Conservation (phyloP, 176 grass and related monocot species). For the Urochloa ruziziensis region DNA sequence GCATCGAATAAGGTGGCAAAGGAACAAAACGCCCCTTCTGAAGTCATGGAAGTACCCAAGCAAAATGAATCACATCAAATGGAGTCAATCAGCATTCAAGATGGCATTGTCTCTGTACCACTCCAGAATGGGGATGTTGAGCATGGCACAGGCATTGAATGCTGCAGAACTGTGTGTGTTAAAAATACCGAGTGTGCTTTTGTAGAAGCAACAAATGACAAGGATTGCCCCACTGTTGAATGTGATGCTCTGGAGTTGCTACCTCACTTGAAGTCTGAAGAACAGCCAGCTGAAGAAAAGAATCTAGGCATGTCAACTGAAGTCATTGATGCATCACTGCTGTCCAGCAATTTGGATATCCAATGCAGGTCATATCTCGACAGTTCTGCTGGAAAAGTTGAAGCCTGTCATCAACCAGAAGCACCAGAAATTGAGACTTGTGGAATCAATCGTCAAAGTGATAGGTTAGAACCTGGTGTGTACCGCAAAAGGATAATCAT, state of each 20-base stretch:
- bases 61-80: conserved; percentile 43
- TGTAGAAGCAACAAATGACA: conserved; percentile 40
- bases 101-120: conserved; percentile 25
- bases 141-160: conserved; percentile 17
- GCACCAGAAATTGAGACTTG: conserved; percentile 27
- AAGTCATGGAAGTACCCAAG: conserved; percentile 43
- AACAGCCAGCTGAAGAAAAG: conserved; percentile 28
- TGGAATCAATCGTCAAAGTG: conserved; percentile 24
- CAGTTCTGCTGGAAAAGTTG: conserved; percentile 33
- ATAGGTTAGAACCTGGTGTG: conserved; percentile 32
- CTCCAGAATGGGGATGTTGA: conserved; percentile 34
- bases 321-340: conserved; percentile 25
- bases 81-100: conserved; percentile 33
- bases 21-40: conserved; percentile 9
- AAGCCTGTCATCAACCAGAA: conserved; percentile 23
- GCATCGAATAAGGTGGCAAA: conserved; percentile 46
- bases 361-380: neutral
- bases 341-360: conserved; percentile 11
- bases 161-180: conserved; percentile 1
- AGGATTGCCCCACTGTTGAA: neutral
- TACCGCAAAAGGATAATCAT: conserved; percentile 64
- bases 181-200: conserved; percentile 24
- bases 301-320: conserved; percentile 29
- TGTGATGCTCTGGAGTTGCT: conserved; percentile 28
- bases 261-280: conserved; percentile 19